Evolutionary conservation across 2,329 filamentous ascomycete species (phyloP), one percentile per base, ranked within the genome.

Genomic region (Fusarium nematophilum): DNA sequence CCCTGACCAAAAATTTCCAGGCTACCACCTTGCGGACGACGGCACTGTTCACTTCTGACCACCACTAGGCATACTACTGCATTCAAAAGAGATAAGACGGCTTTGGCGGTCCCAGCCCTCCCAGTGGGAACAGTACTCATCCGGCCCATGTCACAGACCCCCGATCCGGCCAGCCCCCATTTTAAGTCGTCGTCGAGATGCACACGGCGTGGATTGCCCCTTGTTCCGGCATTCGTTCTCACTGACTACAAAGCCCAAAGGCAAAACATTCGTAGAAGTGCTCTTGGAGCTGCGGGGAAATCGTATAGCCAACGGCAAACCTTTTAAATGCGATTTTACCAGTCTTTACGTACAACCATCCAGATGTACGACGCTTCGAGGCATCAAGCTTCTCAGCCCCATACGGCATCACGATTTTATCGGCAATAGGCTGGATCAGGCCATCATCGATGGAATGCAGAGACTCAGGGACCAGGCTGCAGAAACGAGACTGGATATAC

Each of bases 31-130:
- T 37, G 43, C 50, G 15, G 50, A 53, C 9, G 43, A 51, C 27
- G 15, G 46, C 13, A 51, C 47, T 14, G 26, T 52, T 27, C 48
- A 57, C n/a, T 57, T 57, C 26, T 42, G 54, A 6, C 54, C 54
- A 26, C 54, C 54, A 31, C 48, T 57, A n/a, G 54, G 30, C 39
- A 57, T 57, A 25, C 18, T 57, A 5, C 39, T 57, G 21, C 15
- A 53, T 36, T 57, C 48, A 26, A 23, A 27, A 23, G 54, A 57
- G 3, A 57, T 34, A 37, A 33, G n/a, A n/a, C n/a, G n/a, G n/a
- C n/a, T n/a, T n/a, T n/a, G n/a, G 18, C 40, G 13, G 3, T 44
- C 40, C 40, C 40, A 4, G 23, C 40, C 40, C 40, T 44, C 40
- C 40, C 40, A 44, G 18, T 5, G 9, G 40, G 29, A 13, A 44